Evolutionary conservation across 139 green algal species (phyloP), one percentile per base, ranked within the genome.

Genomic region (Choricystis sp.): DNA sequence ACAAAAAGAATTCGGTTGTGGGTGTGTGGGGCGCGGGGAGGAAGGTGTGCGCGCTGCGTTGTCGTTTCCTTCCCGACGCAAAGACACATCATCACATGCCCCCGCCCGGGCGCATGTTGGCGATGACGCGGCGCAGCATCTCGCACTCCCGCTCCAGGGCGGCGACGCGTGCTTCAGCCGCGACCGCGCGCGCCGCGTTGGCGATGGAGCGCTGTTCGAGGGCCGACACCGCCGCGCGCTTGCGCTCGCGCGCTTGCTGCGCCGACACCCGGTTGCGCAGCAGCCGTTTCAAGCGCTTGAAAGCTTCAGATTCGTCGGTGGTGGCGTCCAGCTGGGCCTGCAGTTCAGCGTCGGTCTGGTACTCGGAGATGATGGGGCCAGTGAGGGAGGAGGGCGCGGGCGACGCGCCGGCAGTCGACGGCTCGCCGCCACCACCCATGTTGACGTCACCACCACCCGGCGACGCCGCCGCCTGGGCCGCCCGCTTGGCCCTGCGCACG

Each of bases 171-270:
- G 62, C 61, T 76, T 59, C 56, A 73, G 25, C 57, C 72, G 55
- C 1, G 49, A 60, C 1, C 72, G 27, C 49, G 61, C 62, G 31
- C n/a, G n/a, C 24, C 74, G 63, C 59, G 57, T 59, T 25, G 31
- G 49, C 23, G 56, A 31, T 14, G 29, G 25, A 31, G 62, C 80
- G 76, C 0, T 78, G 69, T 79, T 94, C 84, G 60, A 94, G 65
- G 22, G 66, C 70, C 2, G 28, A 66, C 1, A 94, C 68, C 62
- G 91, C 90, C 23, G 65, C 66, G 71, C 92, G 92, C 74, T 92
- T 92, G 56, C 86, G 74, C 76, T 94, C 86, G 1, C 86, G 67
- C 0, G 86, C 86, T 64, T 92, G 86, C 79, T 94, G 86, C 3
- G 86, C 86, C 2, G 79, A 88, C 27, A 94, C 85, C 14, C 86